Evolutionary conservation across 257 asterid species (phyloP), one percentile per base, ranked within the genome.

Genomic region (Ophiorrhiza pumila): DNA sequence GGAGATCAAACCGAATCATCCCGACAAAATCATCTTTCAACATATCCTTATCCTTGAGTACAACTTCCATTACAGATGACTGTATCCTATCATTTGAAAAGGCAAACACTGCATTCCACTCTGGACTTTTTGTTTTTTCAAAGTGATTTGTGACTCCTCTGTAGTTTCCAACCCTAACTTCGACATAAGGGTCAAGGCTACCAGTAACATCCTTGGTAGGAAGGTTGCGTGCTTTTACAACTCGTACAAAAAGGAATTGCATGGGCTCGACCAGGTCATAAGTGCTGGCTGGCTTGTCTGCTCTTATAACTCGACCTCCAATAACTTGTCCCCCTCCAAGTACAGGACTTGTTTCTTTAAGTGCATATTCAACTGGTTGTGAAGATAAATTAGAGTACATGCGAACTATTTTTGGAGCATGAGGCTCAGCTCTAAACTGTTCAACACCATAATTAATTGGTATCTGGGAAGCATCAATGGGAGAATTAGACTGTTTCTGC

Each of bases 231-330:
- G 97, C 98, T 78, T 80, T 88, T 65, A 89, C 96, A 41, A 91
- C 96, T 67, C 96, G 82, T 22, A 93, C 96, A 64, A 89, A 93
- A 67, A 93, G 96, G 82, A 89, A 93, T 23, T 89, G 92, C 98
- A 91, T 93, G 10, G 92, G 91, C 86, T 89, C 98, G 37, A 93
- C 98, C 39, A 93, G 97, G 76, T 93, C 97, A 71, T 91, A 93
- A 27, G 90, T 75, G 80, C 87, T 84, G 45, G 86, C 73, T 14
- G 68, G 86, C 77, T 76, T 93, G 29, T 86, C 90, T 11, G 85
- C 68, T 56, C 86, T 88, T 37, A 76, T 80, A 56, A 85, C 95
- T 42, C 83, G 80, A 56, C 97, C 96, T 32, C 90, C 93, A 32
- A 87, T 84, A 62, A 90, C 80, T 66, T 83, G 92, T 57, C 97